A percentile compares a stretch with the other conserved stretches of the same genome.
Evolutionary conservation across 768 basidiomycete species (phyloP).

Genomic region (Pseudohyphozyma bogoriensis): DNA sequence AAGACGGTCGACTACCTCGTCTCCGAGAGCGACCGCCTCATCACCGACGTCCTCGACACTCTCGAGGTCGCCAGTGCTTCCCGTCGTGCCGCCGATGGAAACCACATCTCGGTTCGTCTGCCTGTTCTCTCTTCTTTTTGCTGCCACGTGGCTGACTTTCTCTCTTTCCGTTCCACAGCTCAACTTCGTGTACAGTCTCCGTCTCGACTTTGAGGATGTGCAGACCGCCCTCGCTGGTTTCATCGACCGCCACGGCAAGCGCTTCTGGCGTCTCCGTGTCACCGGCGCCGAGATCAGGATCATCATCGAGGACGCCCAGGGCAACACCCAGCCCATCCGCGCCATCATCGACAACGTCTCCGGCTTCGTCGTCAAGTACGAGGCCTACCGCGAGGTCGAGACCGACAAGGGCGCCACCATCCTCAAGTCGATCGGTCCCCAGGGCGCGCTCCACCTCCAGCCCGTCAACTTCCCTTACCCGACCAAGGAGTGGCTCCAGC

Average conservation of each 20-base stretch:
- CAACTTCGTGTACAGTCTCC: conserved; percentile 96
- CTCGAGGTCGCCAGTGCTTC: conserved; percentile 86
- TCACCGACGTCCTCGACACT: conserved; percentile 85
- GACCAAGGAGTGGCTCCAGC: conserved; percentile 95
- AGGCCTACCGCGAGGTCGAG: conserved; percentile 93
- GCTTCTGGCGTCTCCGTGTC: conserved; percentile 94
- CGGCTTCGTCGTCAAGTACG: conserved; percentile 96
- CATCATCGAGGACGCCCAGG: conserved; percentile 84
- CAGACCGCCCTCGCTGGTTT: conserved; percentile 96
- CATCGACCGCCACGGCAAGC: conserved; percentile 96
- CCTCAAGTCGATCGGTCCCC: conserved; percentile 94
- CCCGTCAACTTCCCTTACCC: conserved; percentile 88
- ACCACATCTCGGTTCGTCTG: conserved; percentile 64
- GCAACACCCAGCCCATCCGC: conserved; percentile 89
- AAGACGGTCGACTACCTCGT: conserved; percentile 95
- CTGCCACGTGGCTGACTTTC: conserved; percentile 26
- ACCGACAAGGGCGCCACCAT: conserved; percentile 93
- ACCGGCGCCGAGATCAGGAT: conserved; percentile 96
- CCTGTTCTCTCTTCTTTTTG: not conserved
- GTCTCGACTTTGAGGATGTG: conserved; percentile 91
- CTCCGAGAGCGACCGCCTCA: conserved; percentile 92
- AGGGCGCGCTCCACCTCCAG: conserved; percentile 90
- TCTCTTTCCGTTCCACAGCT: conserved; percentile 37
- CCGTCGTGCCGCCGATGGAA: conserved; percentile 87
- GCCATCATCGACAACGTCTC: conserved; percentile 98